phyloP scores from a whole-genome alignment of 805 yeast genomes.

The Pichia gijzeniarum region DNA sequence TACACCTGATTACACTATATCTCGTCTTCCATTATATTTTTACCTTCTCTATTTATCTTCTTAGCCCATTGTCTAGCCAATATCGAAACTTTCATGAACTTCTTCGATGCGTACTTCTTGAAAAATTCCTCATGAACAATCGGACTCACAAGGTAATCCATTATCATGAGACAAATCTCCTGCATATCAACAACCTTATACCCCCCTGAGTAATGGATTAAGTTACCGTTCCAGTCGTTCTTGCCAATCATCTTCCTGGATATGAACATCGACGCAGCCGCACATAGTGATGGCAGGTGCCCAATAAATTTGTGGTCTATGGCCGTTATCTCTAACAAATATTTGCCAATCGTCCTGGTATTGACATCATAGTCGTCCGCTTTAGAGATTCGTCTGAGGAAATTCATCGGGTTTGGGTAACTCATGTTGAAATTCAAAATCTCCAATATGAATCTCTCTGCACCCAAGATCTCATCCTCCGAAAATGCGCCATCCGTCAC shows the following conservation, averaged over 20 bases:
- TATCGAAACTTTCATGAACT: slow-evolving; percentile 79
- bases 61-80: slow-evolving; percentile 82
- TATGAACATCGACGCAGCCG: slow-evolving; percentile 86
- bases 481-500: slow-evolving; percentile 82
- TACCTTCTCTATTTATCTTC: slow-evolving; percentile 43
- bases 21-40: slow-evolving; percentile 34
- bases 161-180: slow-evolving; percentile 66
- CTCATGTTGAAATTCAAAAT: slow-evolving; percentile 67
- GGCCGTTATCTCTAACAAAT: slow-evolving; percentile 68
- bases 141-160: slow-evolving; percentile 72
- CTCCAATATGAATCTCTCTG: slow-evolving; percentile 73
- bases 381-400: slow-evolving; percentile 78
- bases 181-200: slow-evolving; percentile 66
- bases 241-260: slow-evolving; percentile 67
- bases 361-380: slow-evolving; percentile 86
- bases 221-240: slow-evolving; percentile 73
- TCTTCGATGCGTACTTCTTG: slow-evolving; percentile 85
- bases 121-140: slow-evolving; percentile 89
- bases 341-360: slow-evolving; percentile 80
- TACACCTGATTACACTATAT: not conserved
- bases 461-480: slow-evolving; percentile 73
- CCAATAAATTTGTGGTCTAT: slow-evolving; percentile 74
- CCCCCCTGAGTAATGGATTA: slow-evolving; percentile 90
- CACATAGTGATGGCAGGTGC: slow-evolving; percentile 64
- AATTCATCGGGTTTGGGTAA: slow-evolving; percentile 87